Base-by-base conservation (phyloP, 352 stramenopile genomes). In the Pythium utonaiense region DNA sequence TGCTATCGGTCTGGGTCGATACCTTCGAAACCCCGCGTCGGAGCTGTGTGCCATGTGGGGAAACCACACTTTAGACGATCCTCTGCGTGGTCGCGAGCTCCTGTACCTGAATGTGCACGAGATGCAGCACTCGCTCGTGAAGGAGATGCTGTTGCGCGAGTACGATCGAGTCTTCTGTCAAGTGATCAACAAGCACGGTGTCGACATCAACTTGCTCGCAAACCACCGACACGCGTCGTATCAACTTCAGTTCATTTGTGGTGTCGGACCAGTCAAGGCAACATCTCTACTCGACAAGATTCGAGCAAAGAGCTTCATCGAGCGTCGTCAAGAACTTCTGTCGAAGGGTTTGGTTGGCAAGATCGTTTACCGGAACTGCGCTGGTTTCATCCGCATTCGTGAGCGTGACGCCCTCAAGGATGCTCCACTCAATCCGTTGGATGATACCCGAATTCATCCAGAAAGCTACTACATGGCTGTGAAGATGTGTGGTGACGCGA, bases 381-480 rank as follows among this genome's bases (percentile, higher is more conserved):
- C 84, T 51, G 87, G 85, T 24, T 94, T 96, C 60, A 70, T 96
- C 36, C 87, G 87, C 22, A 96, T 96, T 56, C 85, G 87, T 27
- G 87, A 96, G 57, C 85, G 85, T 22, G 86, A 95, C 60, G 80
- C 83, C 0, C 64, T 96, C 47, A 88, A 90, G 42, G 87, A 96
- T 62, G 68, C 86, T 21, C 85, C 86, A 13, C 64, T 96, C 22
- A 95, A 96, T 63, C 85, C 87, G 22, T 63, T 96, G 14, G 87
- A 96, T 62, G 87, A 96, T 50, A 96, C 87, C 0, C 73, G 87
- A 36, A 95, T 96, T 51, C 87, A 96, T 48, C 87, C 87, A 3
- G 87, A 96, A 62, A 96, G 87, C 38, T 96, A 96, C 64, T 96
- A 93, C 64, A 96, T 96, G 87, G 87, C 87, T 12, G 87, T 96